Evolutionary conservation across 768 basidiomycete genomes (phyloP).

Genomic region (Hygrocybe coccinea): DNA sequence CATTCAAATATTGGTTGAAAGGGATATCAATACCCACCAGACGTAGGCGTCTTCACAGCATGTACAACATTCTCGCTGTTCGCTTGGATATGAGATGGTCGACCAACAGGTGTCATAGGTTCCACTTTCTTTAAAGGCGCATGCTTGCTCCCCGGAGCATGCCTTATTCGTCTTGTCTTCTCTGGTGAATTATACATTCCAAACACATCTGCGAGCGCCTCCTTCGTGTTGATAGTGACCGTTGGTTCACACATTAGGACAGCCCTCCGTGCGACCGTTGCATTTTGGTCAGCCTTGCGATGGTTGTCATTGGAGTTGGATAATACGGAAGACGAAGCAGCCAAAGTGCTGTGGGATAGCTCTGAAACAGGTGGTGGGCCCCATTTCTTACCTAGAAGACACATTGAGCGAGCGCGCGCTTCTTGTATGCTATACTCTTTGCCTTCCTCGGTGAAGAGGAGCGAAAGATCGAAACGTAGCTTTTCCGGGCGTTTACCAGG

Average conservation of each 20-base stretch:
- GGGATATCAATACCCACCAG: slow-evolving; percentile 19
- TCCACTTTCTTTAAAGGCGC: slow-evolving; percentile 67
- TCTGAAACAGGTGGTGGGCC: slow-evolving; percentile 53
- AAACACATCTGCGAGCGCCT: slow-evolving; percentile 90
- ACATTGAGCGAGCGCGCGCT: slow-evolving; percentile 75
- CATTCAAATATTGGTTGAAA: slow-evolving; percentile 13
- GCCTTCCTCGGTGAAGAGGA: slow-evolving; percentile 71
- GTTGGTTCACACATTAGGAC: slow-evolving; percentile 60
- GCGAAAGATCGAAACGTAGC: slow-evolving; percentile 58
- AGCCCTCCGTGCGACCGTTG: slow-evolving; percentile 30
- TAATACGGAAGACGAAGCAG: slow-evolving; percentile 28
- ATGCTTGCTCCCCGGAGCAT: slow-evolving; percentile 61
- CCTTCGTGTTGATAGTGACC: slow-evolving; percentile 95
- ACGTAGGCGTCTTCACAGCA: slow-evolving; percentile 36
- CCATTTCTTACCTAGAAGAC: slow-evolving; percentile 83
- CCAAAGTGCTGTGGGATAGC: slow-evolving; percentile 27
- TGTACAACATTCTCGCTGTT: slow-evolving; percentile 40
- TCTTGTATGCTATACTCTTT: slow-evolving; percentile 84
- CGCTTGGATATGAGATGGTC: slow-evolving; percentile 11
- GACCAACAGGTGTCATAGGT: slow-evolving; percentile 30
- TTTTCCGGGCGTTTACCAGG: slow-evolving; percentile 71
- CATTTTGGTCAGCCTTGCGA: not conserved
- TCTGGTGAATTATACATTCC: slow-evolving; percentile 94
- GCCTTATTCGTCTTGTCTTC: slow-evolving; percentile 53
- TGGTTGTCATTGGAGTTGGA: not conserved